phyloP scores from a whole-genome alignment of 2,329 filamentous ascomycete genomes.

The Emericellopsis atlantica region DNA sequence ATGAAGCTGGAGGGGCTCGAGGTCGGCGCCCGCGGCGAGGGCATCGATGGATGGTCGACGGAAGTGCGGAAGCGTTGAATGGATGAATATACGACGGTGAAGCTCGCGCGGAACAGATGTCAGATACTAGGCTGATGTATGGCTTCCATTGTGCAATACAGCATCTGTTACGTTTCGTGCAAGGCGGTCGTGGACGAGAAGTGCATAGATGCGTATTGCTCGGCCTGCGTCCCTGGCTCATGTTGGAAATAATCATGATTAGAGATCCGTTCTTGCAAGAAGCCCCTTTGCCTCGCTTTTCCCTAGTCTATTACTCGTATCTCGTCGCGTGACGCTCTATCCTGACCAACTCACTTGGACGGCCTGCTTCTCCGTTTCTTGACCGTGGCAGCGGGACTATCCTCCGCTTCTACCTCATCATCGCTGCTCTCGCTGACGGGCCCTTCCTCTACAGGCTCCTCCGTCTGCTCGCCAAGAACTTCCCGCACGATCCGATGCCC shows the following conservation, averaged over 20 bases:
- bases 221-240: no score
- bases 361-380: constrained; percentile 9
- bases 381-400: constrained; percentile 9
- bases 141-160: not conserved
- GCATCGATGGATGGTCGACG: constrained; percentile 85
- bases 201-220: no score
- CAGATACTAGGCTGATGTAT: not conserved
- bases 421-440: constrained; percentile 5
- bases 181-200: not conserved
- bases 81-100: not conserved
- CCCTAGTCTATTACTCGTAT: no score
- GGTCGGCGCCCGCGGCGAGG: constrained; percentile 75
- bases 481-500: constrained; percentile 59
- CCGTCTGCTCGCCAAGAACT: constrained; percentile 27
- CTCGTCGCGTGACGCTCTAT: no score
- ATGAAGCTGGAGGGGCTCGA: constrained; percentile 59
- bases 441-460: not conserved
- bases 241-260: no score
- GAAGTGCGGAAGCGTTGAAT: constrained; percentile 72
- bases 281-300: no score
- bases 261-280: no score
- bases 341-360: constrained; percentile 5
- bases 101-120: not conserved
- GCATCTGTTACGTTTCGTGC: not conserved
- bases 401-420: constrained; percentile 5